These are phyloP conservation scores for Mycena polygramma DNA, from an alignment of 768 basidiomycete species.

Conservation along the genomic window DNA sequence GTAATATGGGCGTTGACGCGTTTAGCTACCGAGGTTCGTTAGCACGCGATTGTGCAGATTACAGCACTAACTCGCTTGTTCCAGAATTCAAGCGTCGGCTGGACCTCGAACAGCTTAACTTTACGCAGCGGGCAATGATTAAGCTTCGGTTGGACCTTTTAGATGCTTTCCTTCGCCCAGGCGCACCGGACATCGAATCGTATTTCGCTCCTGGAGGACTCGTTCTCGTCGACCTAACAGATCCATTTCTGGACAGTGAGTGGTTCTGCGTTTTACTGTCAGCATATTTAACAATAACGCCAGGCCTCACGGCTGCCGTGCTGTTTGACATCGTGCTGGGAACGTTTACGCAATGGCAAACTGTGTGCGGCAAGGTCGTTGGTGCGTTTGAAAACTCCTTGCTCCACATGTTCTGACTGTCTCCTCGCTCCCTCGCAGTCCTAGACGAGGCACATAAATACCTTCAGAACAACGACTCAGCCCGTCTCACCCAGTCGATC, in stretches of 20 bases:
- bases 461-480: constrained; percentile 49
- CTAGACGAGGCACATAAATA: constrained; percentile 72
- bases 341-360: constrained; percentile 34
- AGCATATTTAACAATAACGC: not conserved
- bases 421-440: constrained; percentile 38
- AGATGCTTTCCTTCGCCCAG: constrained; percentile 55
- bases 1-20: constrained; percentile 13
- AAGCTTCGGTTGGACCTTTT: constrained; percentile 62
- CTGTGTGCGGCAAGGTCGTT: constrained; percentile 34
- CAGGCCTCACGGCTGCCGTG: constrained; percentile 32
- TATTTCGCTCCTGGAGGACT: constrained; percentile 59
- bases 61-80: not conserved
- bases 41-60: constrained; percentile 48
- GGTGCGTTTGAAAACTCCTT: constrained; percentile 19
- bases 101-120: constrained; percentile 54
- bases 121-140: constrained; percentile 53
- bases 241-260: constrained; percentile 64
- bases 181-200: constrained; percentile 10
- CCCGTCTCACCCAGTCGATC: constrained; percentile 60
- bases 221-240: constrained; percentile 65
- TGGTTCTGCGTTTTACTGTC: constrained; percentile 21
- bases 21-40: constrained; percentile 18
- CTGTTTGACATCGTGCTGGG: constrained; percentile 62
- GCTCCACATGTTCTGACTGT: not conserved
- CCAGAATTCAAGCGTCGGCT: constrained; percentile 54